Evolutionary conservation across 352 stramenopile species (phyloP).

Genomic region (Globisporangium cederbergense): DNA sequence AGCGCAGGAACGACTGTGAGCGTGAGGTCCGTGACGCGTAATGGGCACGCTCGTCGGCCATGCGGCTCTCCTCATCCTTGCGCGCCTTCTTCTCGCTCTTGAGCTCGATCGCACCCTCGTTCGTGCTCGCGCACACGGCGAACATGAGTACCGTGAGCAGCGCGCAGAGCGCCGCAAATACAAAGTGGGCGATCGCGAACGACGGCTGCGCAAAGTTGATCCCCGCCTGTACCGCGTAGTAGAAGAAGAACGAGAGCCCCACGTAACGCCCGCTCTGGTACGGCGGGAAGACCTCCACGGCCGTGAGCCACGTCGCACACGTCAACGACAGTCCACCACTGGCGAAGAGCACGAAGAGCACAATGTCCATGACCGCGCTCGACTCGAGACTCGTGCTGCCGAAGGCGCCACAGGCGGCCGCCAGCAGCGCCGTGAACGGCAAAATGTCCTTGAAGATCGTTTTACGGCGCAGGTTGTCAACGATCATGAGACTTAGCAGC

Average conservation of each 20-base stretch:
- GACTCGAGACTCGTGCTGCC: constrained; percentile 41
- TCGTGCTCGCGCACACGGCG: constrained; percentile 70
- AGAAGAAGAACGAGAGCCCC: constrained; percentile 65
- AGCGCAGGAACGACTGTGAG: constrained; percentile 80
- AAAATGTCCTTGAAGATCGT: constrained; percentile 88
- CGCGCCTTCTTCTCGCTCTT: constrained; percentile 82
- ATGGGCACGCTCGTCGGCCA: constrained; percentile 34
- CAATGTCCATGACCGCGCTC: constrained; percentile 41
- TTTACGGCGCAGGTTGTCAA: constrained; percentile 85
- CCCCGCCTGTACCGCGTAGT: constrained; percentile 67
- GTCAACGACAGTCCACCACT: constrained; percentile 67
- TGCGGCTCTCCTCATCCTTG: constrained; percentile 43
- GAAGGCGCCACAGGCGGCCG: constrained; percentile 55
- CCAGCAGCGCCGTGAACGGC: constrained; percentile 58
- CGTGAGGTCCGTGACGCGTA: constrained; percentile 57
- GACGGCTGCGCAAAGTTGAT: constrained; percentile 64
- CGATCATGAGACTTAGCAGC: constrained; percentile 64
- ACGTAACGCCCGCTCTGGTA: constrained; percentile 74
- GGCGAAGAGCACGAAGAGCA: constrained; percentile 65
- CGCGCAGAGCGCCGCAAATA: constrained; percentile 64
- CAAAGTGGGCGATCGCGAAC: constrained; percentile 73
- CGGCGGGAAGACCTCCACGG: constrained; percentile 81
- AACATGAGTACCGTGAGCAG: constrained; percentile 79
- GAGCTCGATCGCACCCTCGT: constrained; percentile 79
- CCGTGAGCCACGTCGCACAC: constrained; percentile 78